Evolutionary conservation across 805 yeast genomes (phyloP).

Genomic region (Teunomyces lycoperdinae): DNA sequence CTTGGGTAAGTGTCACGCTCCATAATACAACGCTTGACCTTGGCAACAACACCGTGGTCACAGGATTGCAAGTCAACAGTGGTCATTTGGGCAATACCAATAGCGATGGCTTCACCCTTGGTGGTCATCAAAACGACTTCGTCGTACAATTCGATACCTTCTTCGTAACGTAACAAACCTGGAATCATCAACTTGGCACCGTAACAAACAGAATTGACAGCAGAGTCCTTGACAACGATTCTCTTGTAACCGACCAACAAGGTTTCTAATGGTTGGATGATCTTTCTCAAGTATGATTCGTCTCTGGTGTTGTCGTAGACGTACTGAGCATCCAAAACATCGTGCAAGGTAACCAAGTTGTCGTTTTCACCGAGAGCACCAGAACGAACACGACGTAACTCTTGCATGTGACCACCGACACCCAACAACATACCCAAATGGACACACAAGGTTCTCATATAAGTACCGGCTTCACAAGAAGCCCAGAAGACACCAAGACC

Average conservation of each 20-base stretch:
- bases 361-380: slow-evolving; percentile 93
- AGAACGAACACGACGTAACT: slow-evolving; percentile 96
- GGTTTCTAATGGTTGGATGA: slow-evolving; percentile 93
- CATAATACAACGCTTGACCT: slow-evolving; percentile 99
- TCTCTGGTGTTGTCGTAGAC: slow-evolving; percentile 95
- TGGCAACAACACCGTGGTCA: slow-evolving; percentile 98
- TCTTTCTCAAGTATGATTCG: slow-evolving; percentile 90
- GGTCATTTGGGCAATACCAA: slow-evolving; percentile 98
- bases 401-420: slow-evolving; percentile 99
- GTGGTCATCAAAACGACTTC: slow-evolving; percentile 98
- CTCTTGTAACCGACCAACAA: slow-evolving; percentile 93
- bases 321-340: slow-evolving; percentile 98
- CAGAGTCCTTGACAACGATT: slow-evolving; percentile 88
- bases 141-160: slow-evolving; percentile 94
- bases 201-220: slow-evolving; percentile 96
- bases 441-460: slow-evolving; percentile 98
- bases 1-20: slow-evolving; percentile 99
- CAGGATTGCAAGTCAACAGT: slow-evolving; percentile 94
- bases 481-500: slow-evolving; percentile 99
- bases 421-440: slow-evolving; percentile 98
- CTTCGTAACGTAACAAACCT: slow-evolving; percentile 95
- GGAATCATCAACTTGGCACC: slow-evolving; percentile 99
- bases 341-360: slow-evolving; percentile 92
- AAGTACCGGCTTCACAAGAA: slow-evolving; percentile 99
- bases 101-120: slow-evolving; percentile 98